Evolutionary conservation across 495 filamentous ascomycete species (phyloP), one percentile per base, ranked within the genome.

Genomic region (Aspergillus cristatus): DNA sequence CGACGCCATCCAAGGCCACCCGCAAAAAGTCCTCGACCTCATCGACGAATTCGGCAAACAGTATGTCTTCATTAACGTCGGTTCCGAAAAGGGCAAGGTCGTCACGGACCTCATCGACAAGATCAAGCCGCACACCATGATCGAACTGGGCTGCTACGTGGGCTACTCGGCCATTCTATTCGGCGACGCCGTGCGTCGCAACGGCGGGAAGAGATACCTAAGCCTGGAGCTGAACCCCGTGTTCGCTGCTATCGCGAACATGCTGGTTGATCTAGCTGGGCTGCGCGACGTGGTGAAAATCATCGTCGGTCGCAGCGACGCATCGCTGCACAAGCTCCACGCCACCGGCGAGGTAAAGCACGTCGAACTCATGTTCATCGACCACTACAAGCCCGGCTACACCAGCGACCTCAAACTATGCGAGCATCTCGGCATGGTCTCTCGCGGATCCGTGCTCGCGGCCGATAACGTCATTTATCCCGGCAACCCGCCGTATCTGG

Each of bases 111-210:
- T 86, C 6, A 86, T 91, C 40, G 54, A 57, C 8, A 61, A 80
- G 38, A 49, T 70, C 33, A 81, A 79, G 51, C 86, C 86, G 1
- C 45, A 71, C 28, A 67, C 65, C 4, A 82, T 88, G 67, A 74
- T 91, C 33, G 86, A 93, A 54, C 71, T 90, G 3, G 86, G 86
- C 28, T 81, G 82, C 33, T 93, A 89, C 58, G 65, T 87, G 20
- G 86, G 86, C 30, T 91, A 89, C 63, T 86, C 81, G 0, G 76
- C 78, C 29, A 76, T 87, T 35, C 62, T 84, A 5, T 86, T 86
- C 46, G 80, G 72, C 18, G 68, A 74, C 10, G 74, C 79, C 2
- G 53, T 84, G 2, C 67, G 69, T 20, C 59, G 69, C 13, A 68
- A 67, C 14, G 76, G 78, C 13, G 78, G 80, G 4, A 63, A 69